Evolutionary conservation across 768 basidiomycete genomes (phyloP).

Genomic region (Sarcodon sp.): DNA sequence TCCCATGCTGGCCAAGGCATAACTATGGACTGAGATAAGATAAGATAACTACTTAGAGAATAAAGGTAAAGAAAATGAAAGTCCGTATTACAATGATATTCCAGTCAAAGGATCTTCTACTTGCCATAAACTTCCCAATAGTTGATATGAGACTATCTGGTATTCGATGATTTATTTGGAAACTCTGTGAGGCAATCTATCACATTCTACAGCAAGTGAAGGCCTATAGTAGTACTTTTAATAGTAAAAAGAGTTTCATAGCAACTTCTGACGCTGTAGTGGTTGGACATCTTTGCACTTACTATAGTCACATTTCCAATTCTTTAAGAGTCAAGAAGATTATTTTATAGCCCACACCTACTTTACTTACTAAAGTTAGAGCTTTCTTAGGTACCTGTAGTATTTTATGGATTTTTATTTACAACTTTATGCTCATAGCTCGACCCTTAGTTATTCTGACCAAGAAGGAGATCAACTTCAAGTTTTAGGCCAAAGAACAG

Average conservation of each 20-base stretch:
- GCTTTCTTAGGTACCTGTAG: conserved; percentile 13
- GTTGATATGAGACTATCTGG: conserved; percentile 21
- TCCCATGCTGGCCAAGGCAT: too few species aligned
- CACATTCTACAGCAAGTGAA: conserved; percentile 23
- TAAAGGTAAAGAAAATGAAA: too few species aligned
- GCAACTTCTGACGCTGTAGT: conserved; percentile 20
- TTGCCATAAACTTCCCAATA: conserved; percentile 14
- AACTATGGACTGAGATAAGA: too few species aligned
- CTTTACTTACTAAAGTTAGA: conserved; percentile 10
- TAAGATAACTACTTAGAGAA: too few species aligned
- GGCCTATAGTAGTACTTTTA: conserved; percentile 23
- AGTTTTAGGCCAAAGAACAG: conserved; percentile 6
- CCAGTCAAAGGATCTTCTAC: conserved; percentile 19
- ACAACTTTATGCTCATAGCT: conserved; percentile 10
- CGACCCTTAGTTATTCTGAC: too few species aligned
- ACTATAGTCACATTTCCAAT: conserved; percentile 18
- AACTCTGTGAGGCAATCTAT: conserved; percentile 23
- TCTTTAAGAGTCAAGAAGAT: conserved; percentile 7
- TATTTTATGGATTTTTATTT: too few species aligned
- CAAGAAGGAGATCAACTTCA: conserved; percentile 10
- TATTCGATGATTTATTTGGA: conserved; percentile 25
- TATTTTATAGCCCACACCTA: conserved; percentile 14
- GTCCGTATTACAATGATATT: too few species aligned
- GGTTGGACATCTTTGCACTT: too few species aligned
- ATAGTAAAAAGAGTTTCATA: conserved; percentile 20